Base-by-base conservation (phyloP, 768 basidiomycete species). In the Podaxis mareebaensis region DNA sequence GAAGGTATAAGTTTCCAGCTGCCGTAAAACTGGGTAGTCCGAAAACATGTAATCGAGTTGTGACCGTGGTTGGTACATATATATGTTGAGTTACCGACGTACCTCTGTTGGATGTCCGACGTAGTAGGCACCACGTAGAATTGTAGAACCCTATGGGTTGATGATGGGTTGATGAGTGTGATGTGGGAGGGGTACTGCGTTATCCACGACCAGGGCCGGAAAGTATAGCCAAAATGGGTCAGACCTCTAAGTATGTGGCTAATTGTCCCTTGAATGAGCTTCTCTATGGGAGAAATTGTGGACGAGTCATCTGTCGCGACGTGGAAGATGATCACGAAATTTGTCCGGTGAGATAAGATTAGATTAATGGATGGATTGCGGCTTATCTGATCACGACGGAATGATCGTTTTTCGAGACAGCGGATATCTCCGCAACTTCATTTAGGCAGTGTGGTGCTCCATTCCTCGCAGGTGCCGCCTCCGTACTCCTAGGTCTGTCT, bases 311-410 rank as follows among this genome's bases (percentile, higher is more conserved):
- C 10, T 33, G 11, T 51, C 0, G 33, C 49, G 36, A 60, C 58
- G 58, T 60, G 58, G 48, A 60, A 24, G 38, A 26, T 52, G 49
- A 52, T 60, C 58, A 52, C 58, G 49, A 58, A 58, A 58, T 44
- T 58, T 60, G 33, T 51, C 48, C 49, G 48, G 33, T 11, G 26
- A 59, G 58, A 60, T 60, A 51, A 60, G 58, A 60, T 60, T 38
- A 60, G 48, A 60, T 60, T 17, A 49, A 33, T 46, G 28, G 46
- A 48, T 51, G 30, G 15, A 24, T 39, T 39, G 22, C 20, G 13
- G 36, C 11, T 22, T 49, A 36, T 49, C 48, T 59, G 44, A 36
- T 60, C 58, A 8, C 8, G 33, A 33, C 3, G 33, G 33, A 10
- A 10, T 33, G 33, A 33, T 33, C 33, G 8, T 10, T 10, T 10